Percentiles rank a stretch among this genome's conserved stretches.
These are phyloP conservation scores for Penicillium samsonianum DNA, from an alignment of 495 filamentous ascomycete genomes.

Conservation along the genomic window DNA sequence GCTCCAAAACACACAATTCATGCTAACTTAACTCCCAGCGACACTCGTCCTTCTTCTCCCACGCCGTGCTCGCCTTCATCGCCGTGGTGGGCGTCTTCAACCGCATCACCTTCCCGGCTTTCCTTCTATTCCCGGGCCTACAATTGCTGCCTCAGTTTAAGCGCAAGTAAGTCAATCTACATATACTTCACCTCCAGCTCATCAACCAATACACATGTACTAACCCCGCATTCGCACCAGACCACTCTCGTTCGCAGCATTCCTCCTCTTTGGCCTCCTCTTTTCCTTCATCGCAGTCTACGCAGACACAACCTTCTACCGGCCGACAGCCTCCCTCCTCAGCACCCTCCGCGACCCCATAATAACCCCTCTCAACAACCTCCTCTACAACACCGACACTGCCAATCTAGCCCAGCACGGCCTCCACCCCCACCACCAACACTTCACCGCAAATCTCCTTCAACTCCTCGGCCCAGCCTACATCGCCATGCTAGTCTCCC, in stretches of 20 bases:
- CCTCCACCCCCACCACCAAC: conserved; percentile 88
- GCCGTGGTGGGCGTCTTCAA: conserved; percentile 88
- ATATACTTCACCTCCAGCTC: neutral
- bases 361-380: conserved; percentile 89
- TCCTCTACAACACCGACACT: conserved; percentile 77
- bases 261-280: conserved; percentile 58
- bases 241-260: conserved; percentile 64
- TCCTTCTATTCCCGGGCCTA: conserved; percentile 76
- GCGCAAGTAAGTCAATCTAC: conserved; percentile 61
- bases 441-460: conserved; percentile 80
- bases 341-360: conserved; percentile 59
- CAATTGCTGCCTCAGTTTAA: conserved; percentile 81
- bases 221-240: conserved; percentile 43
- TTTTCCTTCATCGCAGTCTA: conserved; percentile 72
- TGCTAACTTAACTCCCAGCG: conserved; percentile 48
- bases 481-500: conserved; percentile 60
- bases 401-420: conserved; percentile 87
- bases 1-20: conserved; percentile 3
- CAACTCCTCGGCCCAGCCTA: conserved; percentile 89
- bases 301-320: conserved; percentile 83
- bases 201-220: conserved; percentile 5
- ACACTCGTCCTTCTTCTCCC: conserved; percentile 71
- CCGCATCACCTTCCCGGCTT: conserved; percentile 94
- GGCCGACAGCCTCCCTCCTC: conserved; percentile 52
- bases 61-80: conserved; percentile 73